A percentile compares a stretch with the other conserved stretches of the same genome.
These are phyloP conservation scores for Teunomyces barrocoloradensis DNA, from an alignment of 805 yeast species.

Conservation along the genomic window DNA sequence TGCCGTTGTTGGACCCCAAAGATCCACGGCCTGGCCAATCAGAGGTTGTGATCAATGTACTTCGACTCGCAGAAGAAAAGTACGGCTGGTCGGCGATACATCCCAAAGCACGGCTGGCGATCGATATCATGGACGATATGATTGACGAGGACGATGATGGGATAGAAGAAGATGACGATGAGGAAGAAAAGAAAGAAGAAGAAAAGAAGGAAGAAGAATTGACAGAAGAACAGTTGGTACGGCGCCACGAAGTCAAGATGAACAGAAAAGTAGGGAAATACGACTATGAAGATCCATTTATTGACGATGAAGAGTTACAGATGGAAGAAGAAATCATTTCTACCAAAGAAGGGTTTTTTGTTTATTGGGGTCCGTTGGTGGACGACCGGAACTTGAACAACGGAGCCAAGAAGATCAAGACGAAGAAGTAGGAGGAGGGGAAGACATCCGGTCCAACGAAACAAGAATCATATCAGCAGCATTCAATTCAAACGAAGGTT, in stretches of 20 bases:
- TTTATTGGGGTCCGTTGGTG: slow-evolving; percentile 86
- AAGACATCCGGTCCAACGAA: slow-evolving; percentile 32
- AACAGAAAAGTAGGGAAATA: slow-evolving; percentile 85
- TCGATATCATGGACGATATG: slow-evolving; percentile 50
- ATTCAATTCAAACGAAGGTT: slow-evolving; percentile 21
- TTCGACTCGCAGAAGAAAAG: slow-evolving; percentile 74
- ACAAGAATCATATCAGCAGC: slow-evolving; percentile 33
- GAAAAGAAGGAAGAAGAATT: slow-evolving; percentile 23
- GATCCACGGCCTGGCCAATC: slow-evolving; percentile 55
- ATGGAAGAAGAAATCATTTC: slow-evolving; percentile 94
- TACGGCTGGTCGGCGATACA: slow-evolving; percentile 76
- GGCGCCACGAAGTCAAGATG: slow-evolving; percentile 44
- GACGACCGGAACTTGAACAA: slow-evolving; percentile 40
- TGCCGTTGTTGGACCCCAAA: slow-evolving; percentile 48
- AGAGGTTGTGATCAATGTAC: slow-evolving; percentile 67
- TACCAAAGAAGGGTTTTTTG: slow-evolving; percentile 93
- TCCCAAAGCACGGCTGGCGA: slow-evolving; percentile 60
- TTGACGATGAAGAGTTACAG: slow-evolving; percentile 87
- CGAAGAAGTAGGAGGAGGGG: slow-evolving; percentile 15
- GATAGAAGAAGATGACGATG: slow-evolving; percentile 46
- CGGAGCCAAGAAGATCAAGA: slow-evolving; percentile 26
- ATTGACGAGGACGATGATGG: slow-evolving; percentile 50
- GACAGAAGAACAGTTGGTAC: slow-evolving; percentile 43
- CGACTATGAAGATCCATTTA: slow-evolving; percentile 91
- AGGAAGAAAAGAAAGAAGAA: slow-evolving; percentile 20